Evolutionary conservation across 169 alveolate genomes (phyloP), one percentile per base, ranked within the genome.

Genomic region (Plasmodium fragile): DNA sequence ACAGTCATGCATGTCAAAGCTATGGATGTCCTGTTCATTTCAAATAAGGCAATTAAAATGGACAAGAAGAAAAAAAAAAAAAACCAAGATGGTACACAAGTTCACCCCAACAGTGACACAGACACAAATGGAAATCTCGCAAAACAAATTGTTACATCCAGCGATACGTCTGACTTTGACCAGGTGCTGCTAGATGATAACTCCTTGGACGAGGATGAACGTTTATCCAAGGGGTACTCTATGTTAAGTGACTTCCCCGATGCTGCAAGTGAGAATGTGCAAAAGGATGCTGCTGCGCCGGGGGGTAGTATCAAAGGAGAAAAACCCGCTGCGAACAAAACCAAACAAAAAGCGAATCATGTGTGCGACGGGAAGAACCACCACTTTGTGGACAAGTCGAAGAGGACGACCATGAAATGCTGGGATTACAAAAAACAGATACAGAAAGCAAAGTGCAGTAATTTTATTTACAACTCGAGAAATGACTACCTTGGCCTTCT

Each of bases 1-100:
- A 90, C 98, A 36, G 96, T 97, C 71, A 95, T 92, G 83, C 98
- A 83, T 95, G 98, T 36, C 75, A 92, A 75, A 82, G 95, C 93
- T 43, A 89, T 95, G 77, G 94, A 49, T 92, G 96, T 52, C 84
- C 94, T 96, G 73, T 94, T 25, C 85, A 52, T 92, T 95, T 82
- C 85, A 75, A 82, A 89, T 39, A 93, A 45, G 84, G 81, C 69
- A 85, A 83, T 80, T 81, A 93, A 79, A 55, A 71, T 7, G 28
- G 43, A 75, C 34, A 8, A 4, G 32, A 6, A 18, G 3, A 75
- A 25, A 18, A 25, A n/a, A 10, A 75, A 75, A 75, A 75, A 49
- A 22, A 30, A 41, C 11, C 22, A 25, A n/a, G 18, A 71, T 10
- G 32, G 11, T 22, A 10, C 7, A 4, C 4, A 70, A 16, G 2